Base-by-base conservation (phyloP, 2,329 filamentous ascomycete species). In the Fusarium buharicum region DNA sequence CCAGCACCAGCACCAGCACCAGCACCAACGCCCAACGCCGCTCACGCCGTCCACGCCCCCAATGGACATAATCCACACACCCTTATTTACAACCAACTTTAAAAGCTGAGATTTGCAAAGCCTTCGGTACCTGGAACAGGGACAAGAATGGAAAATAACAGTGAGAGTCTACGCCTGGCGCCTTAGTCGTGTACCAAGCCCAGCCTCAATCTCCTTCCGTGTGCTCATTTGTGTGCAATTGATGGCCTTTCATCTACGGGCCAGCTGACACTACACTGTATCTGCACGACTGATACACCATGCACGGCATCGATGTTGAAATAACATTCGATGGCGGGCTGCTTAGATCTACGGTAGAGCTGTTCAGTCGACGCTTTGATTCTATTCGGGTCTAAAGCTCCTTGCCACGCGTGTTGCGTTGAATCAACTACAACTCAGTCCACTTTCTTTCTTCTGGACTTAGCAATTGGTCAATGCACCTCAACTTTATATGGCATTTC, bases 391-490 rank as follows among this genome's bases (percentile, higher is more conserved):
- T 40, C 43, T 47, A 48, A 64, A 61, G 60, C 60, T 69, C 66
- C 39, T 61, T 69, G 61, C 58, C 58, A 69, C 56, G 50, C 53
- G 48, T 36, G 44, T 20, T 8, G 31, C 22, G 31, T 40, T 49
- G 49, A 60, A 68, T 59, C 37, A 53, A 61, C 44, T 45, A 38
- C 46, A 59, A 45, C 64, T 59, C 62, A 67, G 62, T 53, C 67
- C 67, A 59, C 67, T 58, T 60, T 56, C 27, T 63, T 45, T 55
- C 27, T 37, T 43, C 34, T 38, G 47, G 46, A 67, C 13, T 48
- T 47, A 61, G 58, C 55, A 66, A 50, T 51, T 67, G 66, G 66
- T 41, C 64, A 64, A 64, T 67, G 66, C 64, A 59, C 63, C 37
- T 55, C 36, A 49, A 58, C 64, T 62, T 50, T 43, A 55, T 51